Conservation (phyloP, 225 moss, liverwort and hornwort species). For the Physcomitrium patens region DNA sequence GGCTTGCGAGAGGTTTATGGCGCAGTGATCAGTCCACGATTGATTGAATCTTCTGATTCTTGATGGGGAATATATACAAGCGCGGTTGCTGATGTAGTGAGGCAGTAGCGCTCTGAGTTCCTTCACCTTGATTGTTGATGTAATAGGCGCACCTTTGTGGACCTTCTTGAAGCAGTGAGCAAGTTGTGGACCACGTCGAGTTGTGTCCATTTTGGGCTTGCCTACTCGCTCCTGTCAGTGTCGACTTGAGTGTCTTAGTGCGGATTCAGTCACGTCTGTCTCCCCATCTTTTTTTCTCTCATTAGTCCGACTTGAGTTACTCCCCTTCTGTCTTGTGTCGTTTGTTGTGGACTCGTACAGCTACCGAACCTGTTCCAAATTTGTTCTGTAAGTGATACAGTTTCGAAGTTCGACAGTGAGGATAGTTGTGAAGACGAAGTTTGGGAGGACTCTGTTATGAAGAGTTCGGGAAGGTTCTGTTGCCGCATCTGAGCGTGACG, state of each 20-base stretch:
- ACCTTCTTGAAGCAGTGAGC: background rate
- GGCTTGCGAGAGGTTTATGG: constrained; percentile 16
- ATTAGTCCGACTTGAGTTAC: no score
- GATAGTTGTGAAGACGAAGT: constrained; percentile 2
- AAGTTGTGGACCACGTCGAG: background rate
- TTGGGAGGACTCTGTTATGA: no score
- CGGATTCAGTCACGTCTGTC: background rate
- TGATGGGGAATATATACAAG: background rate
- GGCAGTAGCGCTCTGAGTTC: background rate
- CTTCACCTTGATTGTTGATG: background rate
- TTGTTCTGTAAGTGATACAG: background rate
- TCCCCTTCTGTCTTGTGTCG: background rate
- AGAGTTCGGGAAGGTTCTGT: no score
- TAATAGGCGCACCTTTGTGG: constrained; percentile 8
- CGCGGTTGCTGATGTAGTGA: background rate
- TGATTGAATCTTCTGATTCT: constrained; percentile 17
- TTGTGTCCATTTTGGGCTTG: background rate
- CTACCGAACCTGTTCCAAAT: background rate
- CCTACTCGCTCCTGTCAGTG: constrained; percentile 8
- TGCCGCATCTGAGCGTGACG: no score
- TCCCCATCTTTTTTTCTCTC: background rate
- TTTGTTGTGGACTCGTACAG: background rate
- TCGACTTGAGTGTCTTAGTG: background rate
- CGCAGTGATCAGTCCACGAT: constrained; percentile 13
- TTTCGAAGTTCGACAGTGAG: constrained; percentile 2